A percentile compares a stretch with the other conserved stretches of the same genome.
Conservation (phyloP, 768 basidiomycete genomes). For the Boletus rubescentipes region DNA sequence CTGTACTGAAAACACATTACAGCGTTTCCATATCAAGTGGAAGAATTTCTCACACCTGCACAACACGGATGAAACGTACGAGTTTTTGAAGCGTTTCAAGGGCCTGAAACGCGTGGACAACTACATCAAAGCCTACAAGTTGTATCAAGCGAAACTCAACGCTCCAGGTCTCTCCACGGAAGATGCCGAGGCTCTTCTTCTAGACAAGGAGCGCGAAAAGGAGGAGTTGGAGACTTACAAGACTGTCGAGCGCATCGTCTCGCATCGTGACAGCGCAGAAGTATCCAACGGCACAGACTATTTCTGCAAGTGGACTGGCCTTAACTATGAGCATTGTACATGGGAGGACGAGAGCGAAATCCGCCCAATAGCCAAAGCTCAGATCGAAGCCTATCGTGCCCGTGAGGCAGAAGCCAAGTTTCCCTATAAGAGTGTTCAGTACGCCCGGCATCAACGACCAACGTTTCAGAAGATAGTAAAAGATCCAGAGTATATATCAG, state of each 20-base stretch:
- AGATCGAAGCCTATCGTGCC: slow-evolving; percentile 75
- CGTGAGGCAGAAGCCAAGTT: slow-evolving; percentile 79
- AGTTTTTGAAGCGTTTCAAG: slow-evolving; percentile 92
- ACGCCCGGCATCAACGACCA: slow-evolving; percentile 69
- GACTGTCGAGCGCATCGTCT: slow-evolving; percentile 87
- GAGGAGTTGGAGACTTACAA: slow-evolving; percentile 91
- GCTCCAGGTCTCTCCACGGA: slow-evolving; percentile 74
- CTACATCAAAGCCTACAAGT: slow-evolving; percentile 91
- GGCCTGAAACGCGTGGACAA: slow-evolving; percentile 98
- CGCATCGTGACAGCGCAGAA: slow-evolving; percentile 64
- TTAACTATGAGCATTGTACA: slow-evolving; percentile 93
- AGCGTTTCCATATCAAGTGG: slow-evolving; percentile 99
- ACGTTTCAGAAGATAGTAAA: slow-evolving; percentile 77
- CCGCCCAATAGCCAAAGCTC: slow-evolving; percentile 68
- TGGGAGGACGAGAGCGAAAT: slow-evolving; percentile 90
- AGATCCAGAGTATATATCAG: slow-evolving; percentile 82
- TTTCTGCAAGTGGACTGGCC: slow-evolving; percentile 95
- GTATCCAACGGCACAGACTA: slow-evolving; percentile 63
- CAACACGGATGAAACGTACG: slow-evolving; percentile 98
- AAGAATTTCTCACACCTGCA: slow-evolving; percentile 97
- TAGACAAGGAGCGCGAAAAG: slow-evolving; percentile 88
- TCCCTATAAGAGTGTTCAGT: slow-evolving; percentile 79
- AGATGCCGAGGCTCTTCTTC: slow-evolving; percentile 83
- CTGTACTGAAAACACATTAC: slow-evolving; percentile 14
- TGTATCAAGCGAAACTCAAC: slow-evolving; percentile 63